phyloP scores from a whole-genome alignment of 2,329 filamentous ascomycete species.

The Botrytis medusae region DNA sequence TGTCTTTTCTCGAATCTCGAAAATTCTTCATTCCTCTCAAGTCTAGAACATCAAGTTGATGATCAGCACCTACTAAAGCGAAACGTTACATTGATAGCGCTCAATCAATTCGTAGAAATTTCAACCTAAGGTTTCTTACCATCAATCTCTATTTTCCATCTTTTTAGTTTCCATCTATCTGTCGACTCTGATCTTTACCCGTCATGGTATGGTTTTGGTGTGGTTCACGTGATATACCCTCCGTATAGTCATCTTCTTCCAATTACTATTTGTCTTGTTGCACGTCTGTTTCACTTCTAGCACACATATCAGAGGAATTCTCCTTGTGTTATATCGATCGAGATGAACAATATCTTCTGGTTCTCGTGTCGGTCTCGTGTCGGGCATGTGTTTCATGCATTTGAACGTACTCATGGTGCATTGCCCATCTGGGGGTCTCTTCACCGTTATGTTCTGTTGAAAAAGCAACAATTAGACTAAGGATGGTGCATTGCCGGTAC shows the following conservation, averaged over 20 bases:
- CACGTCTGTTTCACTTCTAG: neutral
- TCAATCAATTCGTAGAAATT: neutral
- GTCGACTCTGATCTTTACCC: neutral
- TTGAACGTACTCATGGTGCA: neutral
- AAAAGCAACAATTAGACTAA: neutral
- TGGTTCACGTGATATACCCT: neutral
- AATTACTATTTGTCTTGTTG: neutral
- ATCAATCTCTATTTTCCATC: neutral
- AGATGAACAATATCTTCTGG: rapidly evolving
- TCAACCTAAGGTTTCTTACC: neutral
- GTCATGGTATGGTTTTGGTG: neutral
- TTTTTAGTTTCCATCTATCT: neutral
- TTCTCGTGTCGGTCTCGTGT: rapidly evolving
- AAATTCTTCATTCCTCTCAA: neutral
- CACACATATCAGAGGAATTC: neutral
- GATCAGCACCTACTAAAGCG: neutral
- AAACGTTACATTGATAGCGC: neutral
- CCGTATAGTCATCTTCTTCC: neutral
- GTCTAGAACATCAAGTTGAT: conserved; percentile 1
- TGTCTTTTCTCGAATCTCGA: neutral
- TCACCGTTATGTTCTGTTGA: neutral
- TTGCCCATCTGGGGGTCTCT: neutral
- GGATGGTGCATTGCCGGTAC: neutral
- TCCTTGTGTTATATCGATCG: neutral
- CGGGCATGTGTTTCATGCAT: neutral